These are phyloP conservation scores for Colletotrichum theobromicola DNA, from an alignment of 2,329 filamentous ascomycete species.

Conservation along the genomic window DNA sequence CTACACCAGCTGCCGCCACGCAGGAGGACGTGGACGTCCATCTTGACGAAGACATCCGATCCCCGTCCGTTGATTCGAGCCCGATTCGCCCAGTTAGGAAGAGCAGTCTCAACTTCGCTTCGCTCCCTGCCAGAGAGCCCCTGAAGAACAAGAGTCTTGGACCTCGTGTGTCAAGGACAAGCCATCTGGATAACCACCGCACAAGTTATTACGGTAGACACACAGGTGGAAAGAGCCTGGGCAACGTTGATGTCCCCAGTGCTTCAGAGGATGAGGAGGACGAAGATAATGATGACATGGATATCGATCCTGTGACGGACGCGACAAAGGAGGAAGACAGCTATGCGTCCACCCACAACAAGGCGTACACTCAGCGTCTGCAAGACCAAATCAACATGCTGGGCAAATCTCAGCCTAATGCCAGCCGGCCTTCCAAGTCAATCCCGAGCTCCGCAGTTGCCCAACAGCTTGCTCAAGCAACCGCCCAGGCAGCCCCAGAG, in stretches of 20 bases:
- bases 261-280: slow-evolving; percentile 51
- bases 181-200: slow-evolving; percentile 76
- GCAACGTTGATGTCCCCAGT: slow-evolving; percentile 44
- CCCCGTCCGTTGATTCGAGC: slow-evolving; percentile 73
- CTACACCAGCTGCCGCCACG: neutral
- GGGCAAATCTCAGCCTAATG: slow-evolving; percentile 60
- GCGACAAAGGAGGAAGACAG: slow-evolving; percentile 53
- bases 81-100: slow-evolving; percentile 82
- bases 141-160: slow-evolving; percentile 86
- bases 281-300: slow-evolving; percentile 56
- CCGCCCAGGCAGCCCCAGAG: slow-evolving; percentile 31
- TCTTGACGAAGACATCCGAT: slow-evolving; percentile 54
- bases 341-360: slow-evolving; percentile 67
- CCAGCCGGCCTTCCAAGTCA: slow-evolving; percentile 53
- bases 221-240: slow-evolving; percentile 76
- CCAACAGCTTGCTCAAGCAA: slow-evolving; percentile 32
- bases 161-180: slow-evolving; percentile 73
- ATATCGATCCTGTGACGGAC: slow-evolving; percentile 50
- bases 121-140: slow-evolving; percentile 88
- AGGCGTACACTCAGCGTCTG: slow-evolving; percentile 90
- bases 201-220: slow-evolving; percentile 77
- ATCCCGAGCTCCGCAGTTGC: slow-evolving; percentile 41
- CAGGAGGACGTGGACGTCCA: slow-evolving; percentile 29
- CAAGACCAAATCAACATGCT: slow-evolving; percentile 89
- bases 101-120: slow-evolving; percentile 94